These are phyloP conservation scores for Fusarium nodosum DNA, from an alignment of 2,329 filamentous ascomycete species.

Conservation along the genomic window DNA sequence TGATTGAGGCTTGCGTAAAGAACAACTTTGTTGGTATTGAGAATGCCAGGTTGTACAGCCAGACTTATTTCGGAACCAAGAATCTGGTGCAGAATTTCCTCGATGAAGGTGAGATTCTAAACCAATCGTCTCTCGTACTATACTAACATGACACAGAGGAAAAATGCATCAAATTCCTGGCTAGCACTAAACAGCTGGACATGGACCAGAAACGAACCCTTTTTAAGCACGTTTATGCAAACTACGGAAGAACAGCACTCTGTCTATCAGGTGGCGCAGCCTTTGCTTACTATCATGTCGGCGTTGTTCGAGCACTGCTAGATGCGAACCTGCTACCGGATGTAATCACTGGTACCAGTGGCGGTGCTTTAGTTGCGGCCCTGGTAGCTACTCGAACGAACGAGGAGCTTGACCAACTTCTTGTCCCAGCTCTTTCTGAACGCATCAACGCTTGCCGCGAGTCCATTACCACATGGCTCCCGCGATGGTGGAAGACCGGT, in stretches of 20 bases:
- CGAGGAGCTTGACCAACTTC: conserved; percentile 85
- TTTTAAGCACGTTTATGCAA: conserved; percentile 90
- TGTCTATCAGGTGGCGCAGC: conserved; percentile 94
- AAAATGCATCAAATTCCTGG: conserved; percentile 74
- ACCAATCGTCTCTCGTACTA: background rate
- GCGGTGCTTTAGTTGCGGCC: conserved; percentile 89
- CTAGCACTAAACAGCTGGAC: conserved; percentile 75
- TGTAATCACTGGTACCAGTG: conserved; percentile 96
- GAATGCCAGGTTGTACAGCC: conserved; percentile 93
- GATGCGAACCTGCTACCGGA: conserved; percentile 89
- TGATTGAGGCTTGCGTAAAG: conserved; percentile 94
- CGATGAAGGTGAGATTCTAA: conserved; percentile 74
- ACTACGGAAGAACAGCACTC: conserved; percentile 91
- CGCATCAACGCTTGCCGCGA: conserved; percentile 90
- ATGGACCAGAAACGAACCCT: conserved; percentile 81
- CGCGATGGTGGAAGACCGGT: conserved; percentile 91
- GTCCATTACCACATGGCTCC: conserved; percentile 78
- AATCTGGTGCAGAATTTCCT: conserved; percentile 90
- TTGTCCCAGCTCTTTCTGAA: conserved; percentile 88
- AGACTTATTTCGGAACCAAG: conserved; percentile 99
- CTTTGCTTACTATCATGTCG: conserved; percentile 97
- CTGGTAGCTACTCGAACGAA: conserved; percentile 91
- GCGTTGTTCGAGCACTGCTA: conserved; percentile 88
- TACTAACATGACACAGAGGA: conserved; percentile 66
- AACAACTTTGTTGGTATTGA: conserved; percentile 98